These are phyloP conservation scores for Verticillium tricorpus DNA, from an alignment of 2,329 filamentous ascomycete species.

Conservation along the genomic window DNA sequence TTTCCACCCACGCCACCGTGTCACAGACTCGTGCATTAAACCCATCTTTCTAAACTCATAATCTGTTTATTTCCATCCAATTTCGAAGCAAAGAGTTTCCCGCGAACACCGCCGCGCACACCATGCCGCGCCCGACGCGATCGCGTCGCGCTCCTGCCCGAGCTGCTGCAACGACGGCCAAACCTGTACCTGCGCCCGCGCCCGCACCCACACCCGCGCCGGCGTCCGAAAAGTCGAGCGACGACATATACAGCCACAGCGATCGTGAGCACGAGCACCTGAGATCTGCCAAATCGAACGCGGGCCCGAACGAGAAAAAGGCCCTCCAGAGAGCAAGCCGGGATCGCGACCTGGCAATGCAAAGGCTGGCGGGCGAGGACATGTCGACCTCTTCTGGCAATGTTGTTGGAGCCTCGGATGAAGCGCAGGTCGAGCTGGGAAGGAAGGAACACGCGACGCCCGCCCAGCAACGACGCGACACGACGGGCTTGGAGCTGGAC, in stretches of 20 bases:
- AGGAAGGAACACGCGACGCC: conserved; percentile 29
- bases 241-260: conserved; percentile 6
- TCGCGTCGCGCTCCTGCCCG: conserved; percentile 21
- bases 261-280: conserved; percentile 1
- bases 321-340: conserved; percentile 17
- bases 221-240: conserved; percentile 1
- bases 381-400: conserved; percentile 21
- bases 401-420: conserved; percentile 15
- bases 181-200: not conserved
- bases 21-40: not conserved
- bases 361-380: conserved; percentile 28
- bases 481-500: conserved; percentile 45
- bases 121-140: conserved; percentile 26
- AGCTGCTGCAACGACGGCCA: conserved; percentile 9
- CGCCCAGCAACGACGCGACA: conserved; percentile 31
- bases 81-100: not conserved
- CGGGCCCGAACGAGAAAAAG: conserved; percentile 2
- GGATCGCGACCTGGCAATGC: conserved; percentile 31
- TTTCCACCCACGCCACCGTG: not conserved
- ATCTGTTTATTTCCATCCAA: not conserved
- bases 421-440: conserved; percentile 29
- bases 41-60: not conserved
- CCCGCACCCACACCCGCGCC: not conserved
- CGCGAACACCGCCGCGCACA: not conserved
- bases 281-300: not conserved